phyloP scores from a whole-genome alignment of 768 basidiomycete species.

The Amanita rimosa region DNA sequence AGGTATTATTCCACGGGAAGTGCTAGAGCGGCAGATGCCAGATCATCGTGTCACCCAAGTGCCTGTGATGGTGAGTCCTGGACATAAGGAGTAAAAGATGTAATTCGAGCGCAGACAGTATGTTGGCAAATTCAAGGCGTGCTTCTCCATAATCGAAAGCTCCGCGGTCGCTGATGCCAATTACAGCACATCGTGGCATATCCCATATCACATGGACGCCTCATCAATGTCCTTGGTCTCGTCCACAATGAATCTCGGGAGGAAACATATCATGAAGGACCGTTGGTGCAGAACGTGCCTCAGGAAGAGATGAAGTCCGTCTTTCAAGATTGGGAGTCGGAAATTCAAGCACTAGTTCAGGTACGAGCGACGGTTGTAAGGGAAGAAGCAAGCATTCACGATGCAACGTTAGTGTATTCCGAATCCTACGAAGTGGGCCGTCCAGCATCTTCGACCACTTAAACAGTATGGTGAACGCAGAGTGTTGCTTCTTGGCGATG shows the following conservation, averaged over 20 bases:
- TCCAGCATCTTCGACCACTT: constrained; percentile 13
- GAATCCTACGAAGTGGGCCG: constrained; percentile 12
- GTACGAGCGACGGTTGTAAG: constrained; percentile 8
- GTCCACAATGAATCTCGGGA: constrained; percentile 2
- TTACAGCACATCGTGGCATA: constrained; percentile 38
- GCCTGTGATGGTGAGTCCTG: constrained; percentile 14
- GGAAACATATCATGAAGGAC: constrained; percentile 1
- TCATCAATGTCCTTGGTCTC: constrained; percentile 39
- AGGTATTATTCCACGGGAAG: constrained; percentile 18
- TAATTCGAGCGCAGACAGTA: constrained; percentile 12
- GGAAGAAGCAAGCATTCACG: background rate
- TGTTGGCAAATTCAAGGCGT: constrained; percentile 20
- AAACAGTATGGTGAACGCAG: constrained; percentile 10
- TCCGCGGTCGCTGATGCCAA: background rate
- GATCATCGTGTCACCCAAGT: constrained; percentile 13
- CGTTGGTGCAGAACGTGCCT: background rate
- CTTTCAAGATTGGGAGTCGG: constrained; percentile 2
- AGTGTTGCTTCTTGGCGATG: constrained; percentile 14
- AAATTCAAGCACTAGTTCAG: constrained; percentile 8
- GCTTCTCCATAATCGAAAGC: background rate
- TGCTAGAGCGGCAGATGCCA: constrained; percentile 13
- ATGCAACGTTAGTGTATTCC: constrained; percentile 10
- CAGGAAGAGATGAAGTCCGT: background rate
- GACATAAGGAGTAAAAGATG: background rate
- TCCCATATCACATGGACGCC: constrained; percentile 34